Conservation (phyloP, 108 stramenopile species). For the Fragilaria radians region DNA sequence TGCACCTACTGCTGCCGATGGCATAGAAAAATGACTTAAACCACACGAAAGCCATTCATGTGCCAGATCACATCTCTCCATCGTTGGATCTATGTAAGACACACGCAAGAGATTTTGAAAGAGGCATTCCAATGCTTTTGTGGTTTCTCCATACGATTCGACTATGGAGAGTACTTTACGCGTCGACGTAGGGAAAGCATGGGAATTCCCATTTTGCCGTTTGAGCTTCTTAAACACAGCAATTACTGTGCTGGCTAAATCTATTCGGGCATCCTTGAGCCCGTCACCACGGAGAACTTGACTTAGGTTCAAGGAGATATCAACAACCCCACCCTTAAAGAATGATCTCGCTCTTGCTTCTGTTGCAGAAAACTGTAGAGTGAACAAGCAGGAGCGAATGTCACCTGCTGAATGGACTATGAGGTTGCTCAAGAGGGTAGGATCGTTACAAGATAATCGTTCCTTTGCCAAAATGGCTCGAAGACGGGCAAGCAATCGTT, state of each 20-base stretch:
- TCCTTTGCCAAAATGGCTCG: conserved; percentile 70
- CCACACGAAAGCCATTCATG: conserved; percentile 60
- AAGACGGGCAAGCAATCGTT: conserved; percentile 76
- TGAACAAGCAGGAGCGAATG: conserved; percentile 87
- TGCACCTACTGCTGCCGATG: conserved; percentile 55
- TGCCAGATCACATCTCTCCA: conserved; percentile 63
- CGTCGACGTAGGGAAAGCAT: neutral
- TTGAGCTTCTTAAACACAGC: conserved; percentile 59
- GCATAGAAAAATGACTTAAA: conserved; percentile 29
- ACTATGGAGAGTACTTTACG: neutral
- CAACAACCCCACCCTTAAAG: conserved; percentile 28
- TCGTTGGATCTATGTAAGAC: conserved; percentile 72
- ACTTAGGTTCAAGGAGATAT: conserved; percentile 46
- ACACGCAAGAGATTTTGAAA: conserved; percentile 63
- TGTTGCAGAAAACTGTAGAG: conserved; percentile 86
- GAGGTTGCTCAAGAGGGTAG: conserved; percentile 56
- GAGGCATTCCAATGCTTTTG: conserved; percentile 56
- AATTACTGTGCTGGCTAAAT: conserved; percentile 48
- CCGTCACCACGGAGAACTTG: conserved; percentile 55
- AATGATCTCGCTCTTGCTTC: conserved; percentile 26
- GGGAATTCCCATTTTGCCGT: neutral
- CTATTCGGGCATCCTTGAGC: conserved; percentile 69
- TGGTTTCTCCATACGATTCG: conserved; percentile 50
- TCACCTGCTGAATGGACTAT: conserved; percentile 71
- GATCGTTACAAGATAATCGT: conserved; percentile 38